A percentile compares a stretch with the other conserved stretches of the same genome.
Conservation (phyloP, 345 rosid species). For the Geranium rotundifolium region DNA sequence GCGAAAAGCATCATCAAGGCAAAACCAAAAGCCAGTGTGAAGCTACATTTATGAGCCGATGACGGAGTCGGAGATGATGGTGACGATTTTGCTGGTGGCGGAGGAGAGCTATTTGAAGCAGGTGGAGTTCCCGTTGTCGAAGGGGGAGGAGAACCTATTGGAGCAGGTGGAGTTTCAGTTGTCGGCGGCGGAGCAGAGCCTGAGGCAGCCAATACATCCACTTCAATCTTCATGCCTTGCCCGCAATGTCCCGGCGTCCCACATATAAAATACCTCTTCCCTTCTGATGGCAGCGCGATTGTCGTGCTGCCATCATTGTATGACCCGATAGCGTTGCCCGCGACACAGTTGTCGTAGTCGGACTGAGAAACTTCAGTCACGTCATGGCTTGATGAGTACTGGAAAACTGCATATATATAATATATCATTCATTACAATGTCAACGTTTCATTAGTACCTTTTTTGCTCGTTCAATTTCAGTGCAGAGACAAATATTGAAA, state of each 20-base stretch:
- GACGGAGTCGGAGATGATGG: too few species aligned
- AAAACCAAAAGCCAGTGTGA: too few species aligned
- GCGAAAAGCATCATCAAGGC: too few species aligned
- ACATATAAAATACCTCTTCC: constrained; percentile 20
- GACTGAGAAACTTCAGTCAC: constrained; percentile 15
- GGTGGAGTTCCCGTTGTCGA: background rate
- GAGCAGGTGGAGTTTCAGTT: background rate
- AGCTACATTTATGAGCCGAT: too few species aligned
- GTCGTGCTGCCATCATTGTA: constrained; percentile 6
- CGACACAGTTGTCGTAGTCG: constrained; percentile 15
- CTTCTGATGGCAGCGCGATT: constrained; percentile 12
- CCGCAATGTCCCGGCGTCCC: constrained; percentile 13
- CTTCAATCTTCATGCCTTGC: constrained; percentile 16
- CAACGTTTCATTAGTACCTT: background rate
- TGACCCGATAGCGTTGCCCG: constrained; percentile 6
- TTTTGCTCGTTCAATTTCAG: background rate
- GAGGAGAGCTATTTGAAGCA: too few species aligned
- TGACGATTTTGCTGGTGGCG: too few species aligned
- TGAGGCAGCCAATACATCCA: constrained; percentile 5
- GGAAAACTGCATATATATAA: constrained; percentile 5
- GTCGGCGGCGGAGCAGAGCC: constrained; percentile 4
- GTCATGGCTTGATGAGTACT: constrained; percentile 11
- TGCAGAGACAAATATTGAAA: background rate
- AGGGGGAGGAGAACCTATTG: background rate
- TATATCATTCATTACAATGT: background rate